Evolutionary conservation across 768 basidiomycete species (phyloP), one percentile per base, ranked within the genome.

Genomic region (Lentinula lateritia): DNA sequence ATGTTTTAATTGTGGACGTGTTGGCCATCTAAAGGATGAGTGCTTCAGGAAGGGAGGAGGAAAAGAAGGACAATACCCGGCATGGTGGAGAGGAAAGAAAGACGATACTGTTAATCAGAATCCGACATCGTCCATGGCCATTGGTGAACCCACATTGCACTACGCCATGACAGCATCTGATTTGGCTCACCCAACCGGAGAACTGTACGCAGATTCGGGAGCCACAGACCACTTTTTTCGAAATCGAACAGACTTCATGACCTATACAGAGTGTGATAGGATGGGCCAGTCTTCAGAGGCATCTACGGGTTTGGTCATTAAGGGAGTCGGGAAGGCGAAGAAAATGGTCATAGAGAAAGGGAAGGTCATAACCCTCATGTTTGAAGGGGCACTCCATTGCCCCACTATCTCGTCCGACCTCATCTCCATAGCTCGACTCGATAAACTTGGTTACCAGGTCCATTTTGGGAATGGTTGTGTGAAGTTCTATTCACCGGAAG

Each of bases 21-120:
- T 1, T 6, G 65, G 70, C 0, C 70, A 71, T 32, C 1, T 62
- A 0, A 60, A 50, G 12, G 60, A 60, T 13, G 64, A 70, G n/a
- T 72, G 71, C 42, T 72, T 67, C 67, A 54, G 48, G n/a, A 62
- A 63, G 20, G 70, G 71, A 18, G 67, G 71, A 15, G 71, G 70
- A 6, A 70, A 70, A 36, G 70, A 69, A 52, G 71, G 56, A 3
- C 42, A 42, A 15, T 64, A 61, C 50, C 58, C 61, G 9, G 46
- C 50, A 2, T 62, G 65, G 64, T 65, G 61, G 64, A 54, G 42
- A 36, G 60, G 60, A 50, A 61, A 62, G 50, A 48, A 32, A 38
- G 35, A 23, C 41, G 15, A 42, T 61, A 23, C 23, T 2, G 23
- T 23, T 23, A 23, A 23, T 23, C 23, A 23, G 23, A 6, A 3